phyloP scores from a whole-genome alignment of 352 stramenopile species.

The Phytophthora rubi region DNA sequence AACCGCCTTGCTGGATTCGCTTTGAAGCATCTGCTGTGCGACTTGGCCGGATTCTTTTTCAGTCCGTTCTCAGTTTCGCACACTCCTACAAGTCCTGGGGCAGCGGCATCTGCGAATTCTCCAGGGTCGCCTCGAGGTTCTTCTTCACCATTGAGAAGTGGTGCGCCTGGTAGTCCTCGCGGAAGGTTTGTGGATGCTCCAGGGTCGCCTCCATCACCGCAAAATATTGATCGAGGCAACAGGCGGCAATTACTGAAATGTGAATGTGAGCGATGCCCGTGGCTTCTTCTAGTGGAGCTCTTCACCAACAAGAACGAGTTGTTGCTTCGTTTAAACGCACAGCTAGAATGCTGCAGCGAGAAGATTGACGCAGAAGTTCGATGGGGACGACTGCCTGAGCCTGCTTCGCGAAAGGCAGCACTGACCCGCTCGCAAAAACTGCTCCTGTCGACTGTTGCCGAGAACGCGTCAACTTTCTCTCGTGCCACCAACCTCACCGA shows the following conservation, averaged over 20 bases:
- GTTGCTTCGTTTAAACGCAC: conserved; percentile 68
- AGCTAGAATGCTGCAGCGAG: conserved; percentile 73
- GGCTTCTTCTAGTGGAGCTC: conserved; percentile 73
- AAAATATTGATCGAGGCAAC: conserved; percentile 32
- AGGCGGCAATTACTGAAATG: conserved; percentile 69
- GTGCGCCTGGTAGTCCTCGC: conserved; percentile 28
- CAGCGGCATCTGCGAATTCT: conserved; percentile 3
- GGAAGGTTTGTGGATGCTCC: conserved; percentile 22
- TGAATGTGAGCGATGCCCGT: conserved; percentile 72
- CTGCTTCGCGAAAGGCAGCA: conserved; percentile 61
- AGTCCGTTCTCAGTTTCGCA: conserved; percentile 46
- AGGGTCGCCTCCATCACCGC: conserved; percentile 32
- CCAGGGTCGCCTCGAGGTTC: conserved; percentile 18
- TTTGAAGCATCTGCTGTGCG: conserved; percentile 62
- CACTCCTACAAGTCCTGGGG: conserved; percentile 22
- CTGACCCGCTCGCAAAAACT: conserved; percentile 77
- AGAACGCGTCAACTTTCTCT: conserved; percentile 41
- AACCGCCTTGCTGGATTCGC: conserved; percentile 58
- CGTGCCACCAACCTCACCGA: conserved; percentile 60
- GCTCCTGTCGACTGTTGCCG: conserved; percentile 51
- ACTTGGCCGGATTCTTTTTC: conserved; percentile 70
- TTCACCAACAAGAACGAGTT: conserved; percentile 79
- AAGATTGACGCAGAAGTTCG: conserved; percentile 80
- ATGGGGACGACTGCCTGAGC: conserved; percentile 75
- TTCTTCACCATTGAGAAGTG: conserved; percentile 32